Base-by-base conservation (phyloP, 192 early-diverging fungal genomes). In the Backusella sp. region DNA sequence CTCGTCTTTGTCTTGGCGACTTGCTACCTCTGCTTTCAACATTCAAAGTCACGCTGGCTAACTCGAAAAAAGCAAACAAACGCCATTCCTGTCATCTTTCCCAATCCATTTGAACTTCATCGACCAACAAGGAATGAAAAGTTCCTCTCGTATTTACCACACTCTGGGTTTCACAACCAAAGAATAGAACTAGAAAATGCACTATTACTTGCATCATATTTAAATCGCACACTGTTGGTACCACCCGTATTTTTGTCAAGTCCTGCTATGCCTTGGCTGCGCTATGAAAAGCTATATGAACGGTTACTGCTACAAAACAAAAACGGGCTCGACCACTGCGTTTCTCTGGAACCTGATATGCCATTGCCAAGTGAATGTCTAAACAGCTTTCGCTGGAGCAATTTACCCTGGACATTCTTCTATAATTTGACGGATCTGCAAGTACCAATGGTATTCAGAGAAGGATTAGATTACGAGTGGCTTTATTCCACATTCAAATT, bases 321-420 rank as follows among this genome's bases (percentile, higher is more conserved):
- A 70, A 75, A 78, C 32, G 87, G 89, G 8, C 73, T 89, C 9
- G 83, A 85, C 9, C 87, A 89, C 69, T 89, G 88, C 72, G 56
- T 42, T 36, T 39, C 59, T 7, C 68, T 89, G 14, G 73, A 73
- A 3, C 74, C 56, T 15, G 80, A 81, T 30, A 78, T 77, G 44
- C 87, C 86, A 4, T 72, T 85, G 1, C 87, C 88, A 1, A 73
- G 73, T 19, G 88, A 89, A 73, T 89, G 88, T 53, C 76, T 89
- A 8, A 84, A 88, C 73, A 88, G 85, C 65, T 85, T 80, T 65
- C 68, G 81, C 4, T 87, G 88, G 84, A 90, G 84, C 2, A 82
- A 72, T 6, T 79, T 90, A 23, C 85, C 86, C 3, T 90, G 87
- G 89, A 79, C 77, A 0, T 88, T 88, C 66, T 85, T 90, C 35